These are phyloP conservation scores for Ambrosia artemisiifolia DNA, from an alignment of 129 eudicot genomes.

Conservation along the genomic window DNA sequence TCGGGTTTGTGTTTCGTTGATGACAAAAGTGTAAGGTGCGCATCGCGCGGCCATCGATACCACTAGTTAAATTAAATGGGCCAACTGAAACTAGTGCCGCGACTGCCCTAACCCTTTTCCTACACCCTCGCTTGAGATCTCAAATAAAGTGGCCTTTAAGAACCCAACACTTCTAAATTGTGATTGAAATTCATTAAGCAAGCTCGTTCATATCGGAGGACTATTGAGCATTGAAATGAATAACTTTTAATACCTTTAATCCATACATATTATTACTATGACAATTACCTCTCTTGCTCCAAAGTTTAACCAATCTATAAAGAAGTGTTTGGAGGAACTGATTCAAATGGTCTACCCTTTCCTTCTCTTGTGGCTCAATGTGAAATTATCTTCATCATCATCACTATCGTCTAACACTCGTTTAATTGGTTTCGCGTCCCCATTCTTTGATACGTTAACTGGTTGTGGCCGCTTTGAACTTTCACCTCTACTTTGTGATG, in stretches of 20 bases:
- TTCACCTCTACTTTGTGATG: constrained; percentile 50
- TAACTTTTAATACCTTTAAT: background rate
- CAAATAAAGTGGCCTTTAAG: too few relatives aligned
- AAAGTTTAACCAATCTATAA: constrained; percentile 21
- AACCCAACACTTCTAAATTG: too few relatives aligned
- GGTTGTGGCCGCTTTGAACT: constrained; percentile 44
- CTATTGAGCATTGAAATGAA: too few relatives aligned
- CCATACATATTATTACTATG: background rate
- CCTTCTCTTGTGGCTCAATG: constrained; percentile 68
- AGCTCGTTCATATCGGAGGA: too few relatives aligned
- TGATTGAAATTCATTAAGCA: too few relatives aligned
- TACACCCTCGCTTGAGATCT: too few relatives aligned
- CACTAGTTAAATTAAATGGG: too few relatives aligned
- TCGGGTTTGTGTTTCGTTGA: too few relatives aligned
- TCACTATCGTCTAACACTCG: constrained; percentile 43
- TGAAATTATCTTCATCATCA: constrained; percentile 59
- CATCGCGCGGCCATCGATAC: too few relatives aligned
- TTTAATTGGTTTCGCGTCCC: constrained; percentile 67
- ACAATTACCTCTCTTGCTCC: background rate
- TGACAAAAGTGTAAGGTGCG: too few relatives aligned
- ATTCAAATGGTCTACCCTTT: constrained; percentile 38
- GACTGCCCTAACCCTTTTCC: too few relatives aligned
- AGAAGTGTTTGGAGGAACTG: background rate
- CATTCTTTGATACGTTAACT: constrained; percentile 50
- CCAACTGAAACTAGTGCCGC: too few relatives aligned